These are phyloP conservation scores for Paecilomyces formosus DNA, from an alignment of 2,329 filamentous ascomycete genomes.

Conservation along the genomic window DNA sequence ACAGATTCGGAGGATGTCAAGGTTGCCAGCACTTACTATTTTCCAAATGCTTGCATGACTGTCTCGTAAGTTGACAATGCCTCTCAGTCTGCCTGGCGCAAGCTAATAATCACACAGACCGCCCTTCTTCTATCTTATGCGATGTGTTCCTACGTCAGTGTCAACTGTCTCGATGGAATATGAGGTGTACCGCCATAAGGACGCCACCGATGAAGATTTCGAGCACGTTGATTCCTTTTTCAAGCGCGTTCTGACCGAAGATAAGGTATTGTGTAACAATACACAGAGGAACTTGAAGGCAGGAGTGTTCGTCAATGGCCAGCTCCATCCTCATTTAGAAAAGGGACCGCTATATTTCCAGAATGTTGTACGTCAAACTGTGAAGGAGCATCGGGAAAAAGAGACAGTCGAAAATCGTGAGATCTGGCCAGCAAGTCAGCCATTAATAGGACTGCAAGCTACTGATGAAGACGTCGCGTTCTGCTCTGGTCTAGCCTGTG, in stretches of 20 bases:
- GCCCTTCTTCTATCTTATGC: slow-evolving; percentile 59
- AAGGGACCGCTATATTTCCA: slow-evolving; percentile 54
- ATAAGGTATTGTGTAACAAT: slow-evolving; percentile 54
- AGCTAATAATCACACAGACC: slow-evolving; percentile 28
- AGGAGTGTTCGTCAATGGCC: slow-evolving; percentile 55
- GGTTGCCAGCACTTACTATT: slow-evolving; percentile 25
- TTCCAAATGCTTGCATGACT: slow-evolving; percentile 23
- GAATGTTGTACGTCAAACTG: slow-evolving; percentile 41
- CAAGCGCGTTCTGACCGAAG: slow-evolving; percentile 57
- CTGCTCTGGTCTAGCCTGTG: not conserved
- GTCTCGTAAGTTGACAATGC: slow-evolving; percentile 26
- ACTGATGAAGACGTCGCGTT: not conserved
- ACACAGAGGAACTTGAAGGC: slow-evolving; percentile 56
- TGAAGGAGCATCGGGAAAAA: slow-evolving; percentile 41
- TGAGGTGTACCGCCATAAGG: slow-evolving; percentile 56
- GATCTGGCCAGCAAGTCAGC: slow-evolving; percentile 45
- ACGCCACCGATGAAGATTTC: slow-evolving; percentile 53
- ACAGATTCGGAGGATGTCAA: slow-evolving; percentile 38
- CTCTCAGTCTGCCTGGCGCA: not conserved
- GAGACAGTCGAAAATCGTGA: slow-evolving; percentile 40
- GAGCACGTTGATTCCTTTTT: slow-evolving; percentile 52
- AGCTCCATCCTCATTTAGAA: slow-evolving; percentile 55
- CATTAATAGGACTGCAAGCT: not conserved
- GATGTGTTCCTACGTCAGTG: slow-evolving; percentile 51
- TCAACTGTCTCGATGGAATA: slow-evolving; percentile 51